phyloP scores from a whole-genome alignment of 176 grass and related monocot genomes.

The Rhynchospora breviuscula region DNA sequence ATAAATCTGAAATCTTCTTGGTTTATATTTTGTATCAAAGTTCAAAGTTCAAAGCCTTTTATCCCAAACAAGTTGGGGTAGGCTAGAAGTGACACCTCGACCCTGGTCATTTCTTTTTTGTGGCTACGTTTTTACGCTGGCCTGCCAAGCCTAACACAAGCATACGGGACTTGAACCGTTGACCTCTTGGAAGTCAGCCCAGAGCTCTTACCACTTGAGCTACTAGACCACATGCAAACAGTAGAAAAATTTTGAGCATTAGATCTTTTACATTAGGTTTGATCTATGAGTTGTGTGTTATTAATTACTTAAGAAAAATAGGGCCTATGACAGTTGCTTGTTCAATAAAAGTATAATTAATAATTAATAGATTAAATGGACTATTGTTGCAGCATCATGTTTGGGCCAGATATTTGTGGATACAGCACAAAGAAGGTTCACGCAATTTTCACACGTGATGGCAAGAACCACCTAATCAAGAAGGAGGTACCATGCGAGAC shows the following conservation, averaged over 20 bases:
- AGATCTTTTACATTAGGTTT: background rate
- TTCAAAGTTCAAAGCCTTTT: too few species aligned
- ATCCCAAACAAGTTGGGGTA: too few species aligned
- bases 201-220: too few species aligned
- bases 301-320: background rate
- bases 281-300: background rate
- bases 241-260: background rate
- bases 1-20: background rate
- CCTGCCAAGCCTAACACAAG: too few species aligned
- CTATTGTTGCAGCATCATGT: slow-evolving; percentile 71
- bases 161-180: too few species aligned
- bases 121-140: too few species aligned
- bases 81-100: too few species aligned
- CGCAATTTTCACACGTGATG: slow-evolving; percentile 35
- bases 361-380: slow-evolving; percentile 8
- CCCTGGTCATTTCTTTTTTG: too few species aligned
- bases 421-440: slow-evolving; percentile 92
- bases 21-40: background rate
- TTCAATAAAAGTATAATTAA: background rate
- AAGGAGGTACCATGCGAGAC: slow-evolving; percentile 49
- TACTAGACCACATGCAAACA: background rate
- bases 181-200: too few species aligned
- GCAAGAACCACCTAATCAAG: slow-evolving; percentile 41
- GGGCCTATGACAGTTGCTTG: background rate
- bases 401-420: slow-evolving; percentile 93